These are phyloP conservation scores for Zostera marina DNA, from an alignment of 116 monocot species.

Conservation along the genomic window DNA sequence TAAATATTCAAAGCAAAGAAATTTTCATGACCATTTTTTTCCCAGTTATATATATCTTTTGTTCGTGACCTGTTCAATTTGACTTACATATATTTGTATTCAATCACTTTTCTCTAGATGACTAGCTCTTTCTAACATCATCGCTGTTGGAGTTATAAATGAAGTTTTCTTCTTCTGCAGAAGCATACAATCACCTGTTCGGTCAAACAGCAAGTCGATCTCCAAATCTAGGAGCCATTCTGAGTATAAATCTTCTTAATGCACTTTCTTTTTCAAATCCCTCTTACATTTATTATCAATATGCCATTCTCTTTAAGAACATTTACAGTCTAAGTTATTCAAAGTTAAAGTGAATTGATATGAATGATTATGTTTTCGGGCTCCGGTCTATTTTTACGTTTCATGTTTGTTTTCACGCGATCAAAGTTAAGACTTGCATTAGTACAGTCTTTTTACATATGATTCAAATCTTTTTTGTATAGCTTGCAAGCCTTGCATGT, in stretches of 20 bases:
- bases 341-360: background rate
- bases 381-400: background rate
- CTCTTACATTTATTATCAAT: too few relatives aligned
- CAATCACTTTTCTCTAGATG: background rate
- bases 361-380: background rate
- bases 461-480: too few relatives aligned
- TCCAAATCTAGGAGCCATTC: slow-evolving; percentile 34
- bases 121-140: background rate
- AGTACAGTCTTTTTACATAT: too few relatives aligned
- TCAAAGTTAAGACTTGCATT: too few relatives aligned
- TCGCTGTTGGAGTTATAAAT: background rate
- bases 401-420: too few relatives aligned
- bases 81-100: background rate
- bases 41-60: too few relatives aligned
- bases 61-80: too few relatives aligned
- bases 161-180: slow-evolving; percentile 8
- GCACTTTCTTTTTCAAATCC: too few relatives aligned
- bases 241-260: slow-evolving; percentile 10
- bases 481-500: too few relatives aligned
- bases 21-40: too few relatives aligned
- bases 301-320: background rate
- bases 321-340: background rate
- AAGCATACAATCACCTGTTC: slow-evolving; percentile 8
- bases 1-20: too few relatives aligned
- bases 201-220: slow-evolving; percentile 25